These are phyloP conservation scores for Coccomyxa subellipsoidea DNA, from an alignment of 163 green algal species.

Conservation along the genomic window DNA sequence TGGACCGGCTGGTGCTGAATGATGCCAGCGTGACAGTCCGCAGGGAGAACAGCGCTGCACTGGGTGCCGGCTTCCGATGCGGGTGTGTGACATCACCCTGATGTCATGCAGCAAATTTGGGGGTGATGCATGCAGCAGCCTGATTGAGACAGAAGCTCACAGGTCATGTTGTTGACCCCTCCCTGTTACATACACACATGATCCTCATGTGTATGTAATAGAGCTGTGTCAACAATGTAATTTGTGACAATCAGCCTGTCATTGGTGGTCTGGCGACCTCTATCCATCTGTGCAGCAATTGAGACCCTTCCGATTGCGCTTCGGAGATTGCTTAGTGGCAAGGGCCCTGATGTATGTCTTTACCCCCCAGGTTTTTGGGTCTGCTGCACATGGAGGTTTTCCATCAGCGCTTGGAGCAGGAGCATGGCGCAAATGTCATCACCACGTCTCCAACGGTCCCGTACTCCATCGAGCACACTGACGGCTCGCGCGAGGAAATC, in stretches of 20 bases:
- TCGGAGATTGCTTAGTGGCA: too few species aligned
- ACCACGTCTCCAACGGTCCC: constrained; percentile 93
- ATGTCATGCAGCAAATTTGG: not conserved
- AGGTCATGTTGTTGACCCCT: too few species aligned
- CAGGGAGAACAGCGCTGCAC: constrained; percentile 75
- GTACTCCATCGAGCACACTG: constrained; percentile 50
- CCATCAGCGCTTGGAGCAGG: constrained; percentile 90
- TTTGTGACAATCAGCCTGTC: too few species aligned
- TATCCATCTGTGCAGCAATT: too few species aligned
- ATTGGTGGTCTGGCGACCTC: too few species aligned
- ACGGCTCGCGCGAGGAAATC: constrained; percentile 32
- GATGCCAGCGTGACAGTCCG: constrained; percentile 78
- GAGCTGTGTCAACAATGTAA: too few species aligned
- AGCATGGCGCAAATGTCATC: constrained; percentile 94
- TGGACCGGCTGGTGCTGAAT: constrained; percentile 88
- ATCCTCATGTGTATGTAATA: too few species aligned
- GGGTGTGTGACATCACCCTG: constrained; percentile 26
- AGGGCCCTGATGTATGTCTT: not conserved
- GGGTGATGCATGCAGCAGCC: not conserved
- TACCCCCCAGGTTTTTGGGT: constrained; percentile 52
- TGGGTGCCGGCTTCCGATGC: constrained; percentile 85
- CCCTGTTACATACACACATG: too few species aligned
- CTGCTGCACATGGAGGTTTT: constrained; percentile 97
- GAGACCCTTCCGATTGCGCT: too few species aligned
- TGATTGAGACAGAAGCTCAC: too few species aligned